These are phyloP conservation scores for Globisporangium spiculum DNA, from an alignment of 352 stramenopile species.

Conservation along the genomic window DNA sequence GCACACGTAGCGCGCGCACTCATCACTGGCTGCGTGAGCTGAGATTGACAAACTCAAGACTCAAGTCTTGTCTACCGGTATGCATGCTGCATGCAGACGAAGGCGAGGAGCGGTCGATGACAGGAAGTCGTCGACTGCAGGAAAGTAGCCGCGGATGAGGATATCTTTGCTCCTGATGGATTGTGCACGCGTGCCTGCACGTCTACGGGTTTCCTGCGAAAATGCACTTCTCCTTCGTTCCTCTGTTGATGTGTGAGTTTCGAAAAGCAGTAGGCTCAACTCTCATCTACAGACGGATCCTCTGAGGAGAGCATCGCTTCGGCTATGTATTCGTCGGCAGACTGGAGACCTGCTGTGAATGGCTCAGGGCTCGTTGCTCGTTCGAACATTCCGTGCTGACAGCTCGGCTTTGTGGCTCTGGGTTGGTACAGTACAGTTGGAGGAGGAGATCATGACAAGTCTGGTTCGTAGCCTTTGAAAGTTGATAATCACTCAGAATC, in stretches of 20 bases:
- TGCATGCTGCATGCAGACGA: not conserved
- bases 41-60: not conserved
- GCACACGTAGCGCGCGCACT: not conserved
- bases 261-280: not conserved
- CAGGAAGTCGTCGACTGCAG: not conserved
- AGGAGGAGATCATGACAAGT: not conserved
- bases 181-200: not conserved
- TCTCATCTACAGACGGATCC: not conserved
- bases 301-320: not conserved
- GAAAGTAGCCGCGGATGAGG: not conserved
- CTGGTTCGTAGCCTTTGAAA: not conserved
- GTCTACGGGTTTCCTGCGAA: not conserved
- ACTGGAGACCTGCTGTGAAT: not conserved
- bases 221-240: not conserved
- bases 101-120: not conserved
- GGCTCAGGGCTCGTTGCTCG: not conserved
- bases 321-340: not conserved
- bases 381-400: not conserved
- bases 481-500: not conserved
- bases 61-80: not conserved
- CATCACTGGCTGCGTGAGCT: not conserved
- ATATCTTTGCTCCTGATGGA: not conserved
- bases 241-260: not conserved
- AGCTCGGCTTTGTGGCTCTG: not conserved
- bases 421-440: not conserved